Evolutionary conservation across 2,329 filamentous ascomycete genomes (phyloP).

Genomic region (Diaporthe australafricana): DNA sequence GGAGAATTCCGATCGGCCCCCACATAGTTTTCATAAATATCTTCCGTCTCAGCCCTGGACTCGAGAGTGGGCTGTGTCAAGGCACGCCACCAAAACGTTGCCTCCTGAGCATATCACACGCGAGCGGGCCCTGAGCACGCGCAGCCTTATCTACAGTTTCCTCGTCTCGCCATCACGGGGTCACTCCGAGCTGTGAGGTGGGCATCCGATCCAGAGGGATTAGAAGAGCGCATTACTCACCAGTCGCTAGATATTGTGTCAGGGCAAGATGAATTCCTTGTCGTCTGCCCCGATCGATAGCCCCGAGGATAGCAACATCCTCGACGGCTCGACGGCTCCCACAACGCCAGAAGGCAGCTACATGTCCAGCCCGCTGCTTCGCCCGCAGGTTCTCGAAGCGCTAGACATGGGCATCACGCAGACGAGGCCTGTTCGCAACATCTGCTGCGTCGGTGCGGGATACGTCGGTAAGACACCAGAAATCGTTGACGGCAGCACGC

Average conservation of each 20-base stretch:
- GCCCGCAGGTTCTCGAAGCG: constrained; percentile 41
- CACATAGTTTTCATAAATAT: neutral
- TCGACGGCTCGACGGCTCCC: constrained; percentile 55
- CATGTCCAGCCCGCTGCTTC: constrained; percentile 54
- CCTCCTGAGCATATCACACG: constrained; percentile 19
- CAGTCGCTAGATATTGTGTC: neutral
- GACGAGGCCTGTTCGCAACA: constrained; percentile 60
- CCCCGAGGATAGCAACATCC: constrained; percentile 45
- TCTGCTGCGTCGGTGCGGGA: constrained; percentile 81
- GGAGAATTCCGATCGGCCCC: neutral
- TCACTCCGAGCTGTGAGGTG: neutral
- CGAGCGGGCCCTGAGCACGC: constrained; percentile 13
- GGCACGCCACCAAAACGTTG: neutral
- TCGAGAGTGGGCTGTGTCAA: neutral
- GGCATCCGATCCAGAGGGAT: neutral
- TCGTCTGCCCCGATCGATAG: constrained; percentile 41
- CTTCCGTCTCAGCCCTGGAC: neutral
- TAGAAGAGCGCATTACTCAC: neutral
- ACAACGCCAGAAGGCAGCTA: constrained; percentile 58
- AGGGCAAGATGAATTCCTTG: constrained; percentile 38
- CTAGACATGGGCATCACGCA: constrained; percentile 38
- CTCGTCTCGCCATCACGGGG: neutral
- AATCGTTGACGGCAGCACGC: too few species aligned
- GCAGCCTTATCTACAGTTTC: neutral
- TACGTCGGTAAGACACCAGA: constrained; percentile 73